A percentile compares a stretch with the other conserved stretches of the same genome.
These are phyloP conservation scores for Mucor irregularis DNA, from an alignment of 371 early-diverging fungal species.

Conservation along the genomic window DNA sequence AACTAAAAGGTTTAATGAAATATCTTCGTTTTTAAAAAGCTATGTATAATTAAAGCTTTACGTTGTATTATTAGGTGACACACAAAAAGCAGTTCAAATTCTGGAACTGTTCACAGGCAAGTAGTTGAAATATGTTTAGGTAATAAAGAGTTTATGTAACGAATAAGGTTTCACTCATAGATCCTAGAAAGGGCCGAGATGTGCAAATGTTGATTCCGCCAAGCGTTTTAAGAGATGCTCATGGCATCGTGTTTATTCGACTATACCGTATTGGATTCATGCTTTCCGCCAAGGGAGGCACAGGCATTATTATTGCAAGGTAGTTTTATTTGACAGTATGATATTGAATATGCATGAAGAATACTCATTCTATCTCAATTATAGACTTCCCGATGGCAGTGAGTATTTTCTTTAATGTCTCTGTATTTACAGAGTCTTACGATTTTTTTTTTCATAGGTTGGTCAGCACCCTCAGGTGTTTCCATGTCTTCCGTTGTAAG, in stretches of 20 bases:
- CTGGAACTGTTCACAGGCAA: conserved; percentile 37
- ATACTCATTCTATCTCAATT: not conserved
- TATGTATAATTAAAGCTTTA: too few species aligned
- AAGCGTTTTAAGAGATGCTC: conserved; percentile 33
- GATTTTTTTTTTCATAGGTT: conserved; percentile 25
- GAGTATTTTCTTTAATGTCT: conserved; percentile 4
- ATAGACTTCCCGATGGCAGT: conserved; percentile 43
- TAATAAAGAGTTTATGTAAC: conserved; percentile 3
- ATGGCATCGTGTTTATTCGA: conserved; percentile 42
- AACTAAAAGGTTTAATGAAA: not conserved
- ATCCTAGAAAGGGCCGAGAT: conserved; percentile 26
- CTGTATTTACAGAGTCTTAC: not conserved
- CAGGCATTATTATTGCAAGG: conserved; percentile 47
- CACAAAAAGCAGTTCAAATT: conserved; percentile 33
- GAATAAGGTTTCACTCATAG: not conserved
- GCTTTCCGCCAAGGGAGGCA: conserved; percentile 37
- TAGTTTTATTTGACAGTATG: too few species aligned
- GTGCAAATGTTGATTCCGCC: conserved; percentile 33
- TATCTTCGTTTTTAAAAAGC: too few species aligned
- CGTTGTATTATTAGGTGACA: conserved; percentile 28
- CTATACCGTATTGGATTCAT: conserved; percentile 31
- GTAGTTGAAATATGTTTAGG: too few species aligned
- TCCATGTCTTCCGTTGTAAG: conserved; percentile 39
- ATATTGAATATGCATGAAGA: too few species aligned
- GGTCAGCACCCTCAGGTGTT: conserved; percentile 51